A percentile compares a stretch with the other conserved stretches of the same genome.
Conservation (phyloP, 2,329 filamentous ascomycete species). For the Chaetothyriales sp. region DNA sequence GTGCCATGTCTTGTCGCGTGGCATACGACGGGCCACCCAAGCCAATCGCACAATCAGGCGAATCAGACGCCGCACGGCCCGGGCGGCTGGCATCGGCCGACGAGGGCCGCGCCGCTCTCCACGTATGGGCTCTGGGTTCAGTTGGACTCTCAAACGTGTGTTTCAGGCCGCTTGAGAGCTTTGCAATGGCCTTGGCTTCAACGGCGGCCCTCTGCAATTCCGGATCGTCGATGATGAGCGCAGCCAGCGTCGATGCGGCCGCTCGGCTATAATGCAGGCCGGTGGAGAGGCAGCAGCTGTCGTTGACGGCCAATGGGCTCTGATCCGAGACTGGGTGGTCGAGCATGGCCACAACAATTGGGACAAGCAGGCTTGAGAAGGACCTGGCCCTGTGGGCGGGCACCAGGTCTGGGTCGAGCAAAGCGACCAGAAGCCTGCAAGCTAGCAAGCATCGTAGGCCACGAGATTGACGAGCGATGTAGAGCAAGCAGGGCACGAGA, state of each 20-base stretch:
- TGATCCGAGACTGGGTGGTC: slow-evolving; percentile 36
- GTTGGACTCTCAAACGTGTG: slow-evolving; percentile 49
- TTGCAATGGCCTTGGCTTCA: slow-evolving; percentile 51
- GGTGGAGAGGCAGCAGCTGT: neutral
- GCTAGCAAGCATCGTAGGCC: slow-evolving; percentile 54
- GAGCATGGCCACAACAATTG: slow-evolving; percentile 54
- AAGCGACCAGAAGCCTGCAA: slow-evolving; percentile 52
- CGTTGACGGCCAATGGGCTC: neutral
- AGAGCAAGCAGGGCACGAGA: slow-evolving; percentile 60
- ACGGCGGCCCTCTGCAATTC: slow-evolving; percentile 69
- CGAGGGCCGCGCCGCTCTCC: slow-evolving; percentile 13
- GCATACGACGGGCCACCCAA: slow-evolving; percentile 45
- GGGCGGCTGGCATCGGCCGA: neutral
- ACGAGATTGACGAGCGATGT: slow-evolving; percentile 43
- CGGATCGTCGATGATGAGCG: slow-evolving; percentile 64
- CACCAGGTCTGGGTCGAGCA: slow-evolving; percentile 56
- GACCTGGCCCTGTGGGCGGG: slow-evolving; percentile 50
- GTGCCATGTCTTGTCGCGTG: slow-evolving; percentile 55
- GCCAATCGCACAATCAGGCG: slow-evolving; percentile 7
- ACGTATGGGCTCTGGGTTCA: slow-evolving; percentile 22
- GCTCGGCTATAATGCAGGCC: slow-evolving; percentile 34
- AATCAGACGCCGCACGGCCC: too few relatives aligned
- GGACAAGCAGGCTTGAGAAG: slow-evolving; percentile 55
- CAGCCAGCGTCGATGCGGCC: slow-evolving; percentile 62
- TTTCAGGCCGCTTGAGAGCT: slow-evolving; percentile 51